These are phyloP conservation scores for Sextonia rubra DNA, from an alignment of 164 flowering plant genomes.

Conservation along the genomic window DNA sequence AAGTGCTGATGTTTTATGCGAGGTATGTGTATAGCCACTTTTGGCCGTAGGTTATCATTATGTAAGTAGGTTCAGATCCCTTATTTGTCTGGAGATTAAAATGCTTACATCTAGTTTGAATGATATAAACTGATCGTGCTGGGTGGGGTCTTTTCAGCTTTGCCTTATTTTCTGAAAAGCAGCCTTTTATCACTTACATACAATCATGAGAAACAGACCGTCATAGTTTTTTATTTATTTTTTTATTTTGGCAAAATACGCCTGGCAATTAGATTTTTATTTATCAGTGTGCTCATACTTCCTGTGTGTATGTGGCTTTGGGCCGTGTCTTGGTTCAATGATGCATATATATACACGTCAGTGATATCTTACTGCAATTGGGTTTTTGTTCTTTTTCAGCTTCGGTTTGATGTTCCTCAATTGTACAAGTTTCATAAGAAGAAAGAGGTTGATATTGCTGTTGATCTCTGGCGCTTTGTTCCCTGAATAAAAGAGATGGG, in stretches of 20 bases:
- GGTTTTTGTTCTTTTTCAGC: slow-evolving; percentile 34
- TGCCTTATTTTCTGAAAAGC: not conserved
- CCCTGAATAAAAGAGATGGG: slow-evolving; percentile 22
- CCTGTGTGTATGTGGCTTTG: not conserved
- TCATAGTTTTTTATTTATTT: not conserved
- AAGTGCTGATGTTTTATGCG: slow-evolving; percentile 88
- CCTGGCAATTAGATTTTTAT: not conserved
- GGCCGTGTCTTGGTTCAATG: not conserved
- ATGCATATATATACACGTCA: not conserved
- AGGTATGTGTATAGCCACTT: slow-evolving; percentile 37
- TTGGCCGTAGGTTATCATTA: not conserved
- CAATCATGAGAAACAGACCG: not conserved
- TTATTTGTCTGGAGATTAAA: not conserved
- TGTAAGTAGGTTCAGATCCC: not conserved
- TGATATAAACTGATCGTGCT: not conserved
- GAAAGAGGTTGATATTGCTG: slow-evolving; percentile 88
- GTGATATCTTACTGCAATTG: not conserved
- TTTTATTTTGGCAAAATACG: not conserved
- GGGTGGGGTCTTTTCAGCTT: not conserved
- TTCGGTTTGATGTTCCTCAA: slow-evolving; percentile 77
- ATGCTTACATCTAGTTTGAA: not conserved
- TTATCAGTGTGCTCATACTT: not conserved
- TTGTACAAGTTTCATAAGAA: slow-evolving; percentile 92
- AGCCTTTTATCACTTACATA: too few species aligned
- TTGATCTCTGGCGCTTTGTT: slow-evolving; percentile 91